phyloP scores from a whole-genome alignment of 2,329 filamentous ascomycete genomes.

The Claviceps africana region DNA sequence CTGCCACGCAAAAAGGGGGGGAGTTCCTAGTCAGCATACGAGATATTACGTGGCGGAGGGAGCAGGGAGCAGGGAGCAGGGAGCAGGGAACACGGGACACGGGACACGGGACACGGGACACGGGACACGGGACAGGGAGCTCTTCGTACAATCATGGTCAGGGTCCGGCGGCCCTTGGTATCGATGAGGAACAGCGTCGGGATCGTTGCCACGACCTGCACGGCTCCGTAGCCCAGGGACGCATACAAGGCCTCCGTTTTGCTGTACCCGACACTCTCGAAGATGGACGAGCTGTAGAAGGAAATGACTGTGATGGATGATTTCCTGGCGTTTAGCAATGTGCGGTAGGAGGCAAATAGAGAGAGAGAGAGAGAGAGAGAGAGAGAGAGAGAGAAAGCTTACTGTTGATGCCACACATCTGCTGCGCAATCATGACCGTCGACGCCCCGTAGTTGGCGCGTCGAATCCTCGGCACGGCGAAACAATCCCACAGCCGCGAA shows the following conservation, averaged over 20 bases:
- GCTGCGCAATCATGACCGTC: conserved; percentile 64
- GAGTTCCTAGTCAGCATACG: not conserved
- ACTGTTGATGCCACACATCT: conserved; percentile 36
- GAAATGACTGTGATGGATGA: conserved; percentile 37
- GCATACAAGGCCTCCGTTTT: conserved; percentile 33
- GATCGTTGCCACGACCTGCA: conserved; percentile 28
- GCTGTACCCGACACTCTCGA: conserved; percentile 37
- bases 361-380: not conserved
- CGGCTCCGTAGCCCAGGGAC: conserved; percentile 30
- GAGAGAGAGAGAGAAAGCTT: not conserved
- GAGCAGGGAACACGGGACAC: too few species aligned
- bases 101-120: too few species aligned
- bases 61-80: too few species aligned
- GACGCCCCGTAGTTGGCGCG: conserved; percentile 62
- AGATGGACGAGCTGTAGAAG: conserved; percentile 52
- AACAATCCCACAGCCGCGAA: conserved; percentile 34
- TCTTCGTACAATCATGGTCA: conserved; percentile 14
- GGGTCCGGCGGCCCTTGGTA: conserved; percentile 14
- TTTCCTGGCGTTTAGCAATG: too few species aligned
- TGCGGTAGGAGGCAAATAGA: not conserved
- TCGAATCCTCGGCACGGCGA: conserved; percentile 52
- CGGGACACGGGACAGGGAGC: too few species aligned
- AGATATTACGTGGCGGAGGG: too few species aligned
- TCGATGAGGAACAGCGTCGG: conserved; percentile 18
- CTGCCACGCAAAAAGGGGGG: not conserved